These are phyloP conservation scores for Chalara sp. DNA, from an alignment of 2,329 filamentous ascomycete species.

Conservation along the genomic window DNA sequence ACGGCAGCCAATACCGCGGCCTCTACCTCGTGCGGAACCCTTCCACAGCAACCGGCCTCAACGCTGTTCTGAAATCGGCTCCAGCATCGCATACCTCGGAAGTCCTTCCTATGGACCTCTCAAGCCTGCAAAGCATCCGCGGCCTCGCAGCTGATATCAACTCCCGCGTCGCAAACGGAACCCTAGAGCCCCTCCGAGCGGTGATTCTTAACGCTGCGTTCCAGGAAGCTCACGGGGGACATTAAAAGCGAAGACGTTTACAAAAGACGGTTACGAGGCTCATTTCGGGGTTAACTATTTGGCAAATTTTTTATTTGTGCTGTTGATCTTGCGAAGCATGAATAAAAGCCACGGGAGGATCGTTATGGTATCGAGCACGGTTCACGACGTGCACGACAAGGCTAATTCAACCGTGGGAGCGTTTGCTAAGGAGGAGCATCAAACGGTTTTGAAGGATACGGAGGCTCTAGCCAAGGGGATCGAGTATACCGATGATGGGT, in stretches of 20 bases:
- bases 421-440: conserved; percentile 17
- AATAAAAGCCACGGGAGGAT: conserved; percentile 28
- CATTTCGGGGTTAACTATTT: conserved; percentile 29
- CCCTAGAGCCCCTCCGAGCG: conserved; percentile 14
- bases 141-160: conserved; percentile 15
- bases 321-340: conserved; percentile 29
- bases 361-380: conserved; percentile 21
- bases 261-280: conserved; percentile 28
- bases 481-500: conserved; percentile 5
- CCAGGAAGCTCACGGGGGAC: conserved; percentile 11
- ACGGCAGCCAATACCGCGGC: conserved; percentile 4
- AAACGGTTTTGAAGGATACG: conserved; percentile 19
- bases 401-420: neutral
- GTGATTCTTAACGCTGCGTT: conserved; percentile 21
- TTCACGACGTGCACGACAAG: conserved; percentile 16
- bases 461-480: conserved; percentile 7
- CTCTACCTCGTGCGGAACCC: conserved; percentile 13
- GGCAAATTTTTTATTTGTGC: conserved; percentile 27
- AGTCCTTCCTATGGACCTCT: conserved; percentile 8
- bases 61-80: conserved; percentile 3
- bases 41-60: conserved; percentile 4
- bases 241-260: conserved; percentile 19
- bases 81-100: conserved; percentile 3
- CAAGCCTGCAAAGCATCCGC: conserved; percentile 7
- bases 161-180: conserved; percentile 13